Evolutionary conservation across 2,329 filamentous ascomycete genomes (phyloP), one percentile per base, ranked within the genome.

Genomic region (Sordariomycetes sp.): DNA sequence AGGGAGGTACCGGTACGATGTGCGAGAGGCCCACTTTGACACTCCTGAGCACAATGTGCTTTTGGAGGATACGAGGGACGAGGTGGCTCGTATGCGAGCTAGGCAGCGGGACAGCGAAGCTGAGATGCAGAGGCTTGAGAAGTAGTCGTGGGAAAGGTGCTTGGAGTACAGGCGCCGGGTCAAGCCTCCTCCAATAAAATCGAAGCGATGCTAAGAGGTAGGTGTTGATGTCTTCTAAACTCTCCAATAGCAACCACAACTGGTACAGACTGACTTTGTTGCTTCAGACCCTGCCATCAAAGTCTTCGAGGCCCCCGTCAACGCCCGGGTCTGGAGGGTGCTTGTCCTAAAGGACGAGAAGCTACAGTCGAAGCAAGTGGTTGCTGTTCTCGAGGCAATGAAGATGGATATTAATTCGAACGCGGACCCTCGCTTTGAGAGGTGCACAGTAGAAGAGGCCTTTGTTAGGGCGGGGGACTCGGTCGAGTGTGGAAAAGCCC

Each of bases 251-350:
- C 12, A 39, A 4, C 13, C 12, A 5, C 36, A 13, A 17, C 36
- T 39, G 36, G 13, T 17, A 39, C 6, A 3, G 7, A 53, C 20
- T 53, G 51, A 32, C 8, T 32, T 32, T 3, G 28, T 32, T 32
- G 8, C 28, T 32, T 32, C 17, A 53, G 25, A 53, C 24, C 32
- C 42, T 20, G n/a, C 2, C 42, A 20, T 20, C 8, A n/a, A 48
- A 48, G 15, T 22, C 42, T 10, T 48, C 42, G 42, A 48, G 42
- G 15, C 42, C 8, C 42, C 42, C 15, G n/a, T 48, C 10, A 72
- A 74, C 42, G 78, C 78, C 7, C 80, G 77, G 57, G 72, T 81
- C 0, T 81, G 77, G 77, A 80, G 80, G 60, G 67, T 80, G 1
- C 63, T 72, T 5, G 69, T 74, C 2, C 62, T 71, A 13, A 67